phyloP scores from a whole-genome alignment of 331 rosid species.

The Pyrus hybrid region DNA sequence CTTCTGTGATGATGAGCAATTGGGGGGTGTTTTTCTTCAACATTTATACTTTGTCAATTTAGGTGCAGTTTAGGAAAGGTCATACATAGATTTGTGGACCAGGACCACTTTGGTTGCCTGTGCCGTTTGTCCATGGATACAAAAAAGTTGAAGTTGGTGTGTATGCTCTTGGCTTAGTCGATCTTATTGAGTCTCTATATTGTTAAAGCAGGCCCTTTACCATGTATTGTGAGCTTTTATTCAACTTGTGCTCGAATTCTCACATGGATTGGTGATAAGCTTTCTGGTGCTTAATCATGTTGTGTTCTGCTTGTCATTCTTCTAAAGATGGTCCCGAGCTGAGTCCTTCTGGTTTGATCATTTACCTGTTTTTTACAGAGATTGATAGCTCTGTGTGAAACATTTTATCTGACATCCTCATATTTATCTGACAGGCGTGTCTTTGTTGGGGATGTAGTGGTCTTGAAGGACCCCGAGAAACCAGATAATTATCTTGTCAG shows the following conservation, averaged over 20 bases:
- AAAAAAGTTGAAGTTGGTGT: too few relatives aligned
- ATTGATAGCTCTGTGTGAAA: too few relatives aligned
- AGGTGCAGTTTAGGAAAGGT: not conserved
- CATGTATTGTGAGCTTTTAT: not conserved
- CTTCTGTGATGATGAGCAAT: not conserved
- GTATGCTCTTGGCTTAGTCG: not conserved
- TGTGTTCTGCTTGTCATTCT: not conserved
- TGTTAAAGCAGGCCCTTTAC: not conserved
- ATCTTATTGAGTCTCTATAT: not conserved
- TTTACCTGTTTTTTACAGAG: not conserved
- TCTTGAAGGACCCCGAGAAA: slow-evolving; percentile 77
- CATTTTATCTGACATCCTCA: slow-evolving; percentile 16
- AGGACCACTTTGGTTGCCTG: not conserved
- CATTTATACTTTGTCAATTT: not conserved
- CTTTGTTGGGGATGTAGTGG: slow-evolving; percentile 88
- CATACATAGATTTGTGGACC: not conserved
- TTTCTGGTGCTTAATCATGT: not conserved
- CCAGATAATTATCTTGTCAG: slow-evolving; percentile 55
- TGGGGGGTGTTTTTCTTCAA: not conserved
- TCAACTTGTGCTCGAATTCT: not conserved
- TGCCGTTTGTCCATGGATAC: not conserved
- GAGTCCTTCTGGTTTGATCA: not conserved
- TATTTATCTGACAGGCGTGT: slow-evolving; percentile 60
- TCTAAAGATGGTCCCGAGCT: not conserved
- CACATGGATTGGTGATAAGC: not conserved